phyloP scores from a whole-genome alignment of 768 basidiomycete species.

The Chalciporus sphaerocephalus region DNA sequence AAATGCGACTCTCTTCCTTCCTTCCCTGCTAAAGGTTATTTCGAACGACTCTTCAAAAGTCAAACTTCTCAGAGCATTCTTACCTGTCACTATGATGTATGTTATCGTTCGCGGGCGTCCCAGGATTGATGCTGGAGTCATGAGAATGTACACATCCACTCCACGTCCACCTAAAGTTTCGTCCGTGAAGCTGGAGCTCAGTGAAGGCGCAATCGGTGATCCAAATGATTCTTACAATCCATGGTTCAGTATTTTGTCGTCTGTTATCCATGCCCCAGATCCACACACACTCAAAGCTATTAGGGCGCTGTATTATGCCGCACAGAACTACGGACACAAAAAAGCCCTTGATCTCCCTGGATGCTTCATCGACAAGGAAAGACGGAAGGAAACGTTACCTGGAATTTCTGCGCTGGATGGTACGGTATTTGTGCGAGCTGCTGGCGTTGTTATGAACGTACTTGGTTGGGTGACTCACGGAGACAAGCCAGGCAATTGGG shows the following conservation, averaged over 20 bases:
- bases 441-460: constrained; percentile 51
- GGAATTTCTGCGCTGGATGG: constrained; percentile 48
- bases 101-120: constrained; percentile 49
- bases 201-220: constrained; percentile 32
- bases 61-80: constrained; percentile 41
- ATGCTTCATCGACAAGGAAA: constrained; percentile 35
- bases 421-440: constrained; percentile 52
- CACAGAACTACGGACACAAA: constrained; percentile 43
- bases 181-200: neutral
- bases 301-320: constrained; percentile 46
- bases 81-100: constrained; percentile 36
- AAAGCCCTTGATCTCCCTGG: constrained; percentile 40
- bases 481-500: constrained; percentile 48
- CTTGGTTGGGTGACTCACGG: constrained; percentile 56
- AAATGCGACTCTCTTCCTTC: constrained; percentile 48
- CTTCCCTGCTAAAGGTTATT: constrained; percentile 35
- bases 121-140: constrained; percentile 42
- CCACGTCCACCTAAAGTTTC: constrained; percentile 37
- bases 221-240: constrained; percentile 42
- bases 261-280: constrained; percentile 46
- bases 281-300: constrained; percentile 49
- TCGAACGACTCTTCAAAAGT: constrained; percentile 37
- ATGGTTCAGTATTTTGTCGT: constrained; percentile 48
- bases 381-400: constrained; percentile 40
- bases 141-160: constrained; percentile 42